Percentiles rank a stretch among this genome's conserved stretches.
Conservation (phyloP, 768 basidiomycete genomes). For the Panellus pusillus region DNA sequence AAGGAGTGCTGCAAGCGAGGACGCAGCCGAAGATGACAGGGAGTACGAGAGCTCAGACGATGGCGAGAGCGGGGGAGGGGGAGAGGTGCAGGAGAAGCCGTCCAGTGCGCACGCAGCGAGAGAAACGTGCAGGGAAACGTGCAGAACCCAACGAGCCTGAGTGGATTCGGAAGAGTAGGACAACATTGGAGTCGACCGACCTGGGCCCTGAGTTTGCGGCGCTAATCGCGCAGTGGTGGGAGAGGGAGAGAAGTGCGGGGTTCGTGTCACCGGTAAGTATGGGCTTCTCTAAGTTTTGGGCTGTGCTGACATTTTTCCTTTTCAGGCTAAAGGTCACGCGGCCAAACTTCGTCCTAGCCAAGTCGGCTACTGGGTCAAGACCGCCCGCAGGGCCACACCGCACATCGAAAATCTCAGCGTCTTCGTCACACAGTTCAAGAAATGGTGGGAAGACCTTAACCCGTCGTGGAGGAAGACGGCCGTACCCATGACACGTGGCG, state of each 20-base stretch:
- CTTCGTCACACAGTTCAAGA: background rate
- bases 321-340: background rate
- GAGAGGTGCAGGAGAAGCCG: no score
- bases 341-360: background rate
- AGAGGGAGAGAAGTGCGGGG: background rate
- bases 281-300: background rate
- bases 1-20: no score
- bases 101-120: background rate
- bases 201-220: background rate
- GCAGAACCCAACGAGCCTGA: no score
- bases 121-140: background rate
- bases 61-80: background rate
- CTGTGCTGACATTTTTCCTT: background rate
- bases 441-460: background rate
- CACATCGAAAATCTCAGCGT: background rate
- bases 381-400: background rate
- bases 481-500: background rate
- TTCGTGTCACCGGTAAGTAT: background rate
- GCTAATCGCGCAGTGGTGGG: background rate
- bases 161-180: background rate
- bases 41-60: background rate
- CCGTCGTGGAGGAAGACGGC: background rate
- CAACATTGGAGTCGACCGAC: background rate
- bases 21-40: background rate
- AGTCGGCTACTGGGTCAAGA: background rate